Conservation (phyloP, 208 protist genomes). For the Wallacemonas rigidus region DNA sequence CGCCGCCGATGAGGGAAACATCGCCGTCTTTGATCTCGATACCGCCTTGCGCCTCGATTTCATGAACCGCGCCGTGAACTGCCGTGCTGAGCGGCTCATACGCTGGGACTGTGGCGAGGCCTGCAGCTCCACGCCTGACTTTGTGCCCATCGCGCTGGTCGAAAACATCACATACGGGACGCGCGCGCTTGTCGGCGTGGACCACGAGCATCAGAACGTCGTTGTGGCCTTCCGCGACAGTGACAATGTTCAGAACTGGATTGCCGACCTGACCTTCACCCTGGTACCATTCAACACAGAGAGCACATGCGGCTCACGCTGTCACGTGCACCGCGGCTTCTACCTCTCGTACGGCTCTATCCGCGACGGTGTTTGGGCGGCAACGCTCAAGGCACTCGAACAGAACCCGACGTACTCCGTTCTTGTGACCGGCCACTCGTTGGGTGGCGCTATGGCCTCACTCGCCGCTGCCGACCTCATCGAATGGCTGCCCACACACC, state of each 20-base stretch:
- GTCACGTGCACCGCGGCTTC: constrained; percentile 49
- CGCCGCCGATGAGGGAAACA: not conserved
- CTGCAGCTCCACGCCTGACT: constrained; percentile 23
- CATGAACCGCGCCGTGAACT: constrained; percentile 28
- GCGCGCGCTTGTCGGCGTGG: constrained; percentile 36
- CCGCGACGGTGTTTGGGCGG: constrained; percentile 1
- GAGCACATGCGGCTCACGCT: constrained; percentile 22
- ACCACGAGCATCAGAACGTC: constrained; percentile 22
- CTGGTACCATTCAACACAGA: constrained; percentile 25
- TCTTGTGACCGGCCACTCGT: constrained; percentile 55
- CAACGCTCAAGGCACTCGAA: constrained; percentile 16
- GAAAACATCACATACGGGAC: constrained; percentile 40
- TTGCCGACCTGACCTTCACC: constrained; percentile 25
- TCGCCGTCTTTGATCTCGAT: not conserved
- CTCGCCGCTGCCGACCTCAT: constrained; percentile 35
- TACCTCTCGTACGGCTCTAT: constrained; percentile 31
- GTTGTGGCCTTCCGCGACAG: constrained; percentile 41
- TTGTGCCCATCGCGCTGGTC: constrained; percentile 35
- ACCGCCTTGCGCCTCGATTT: not conserved
- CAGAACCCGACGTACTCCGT: constrained; percentile 25
- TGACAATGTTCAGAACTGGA: constrained; percentile 43
- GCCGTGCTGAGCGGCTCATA: constrained; percentile 20
- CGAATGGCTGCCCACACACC: constrained; percentile 3
- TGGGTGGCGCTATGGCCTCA: constrained; percentile 48
- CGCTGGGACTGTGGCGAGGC: constrained; percentile 42